Evolutionary conservation across 768 basidiomycete genomes (phyloP).

Genomic region (Lepiota brunneoincarnata): DNA sequence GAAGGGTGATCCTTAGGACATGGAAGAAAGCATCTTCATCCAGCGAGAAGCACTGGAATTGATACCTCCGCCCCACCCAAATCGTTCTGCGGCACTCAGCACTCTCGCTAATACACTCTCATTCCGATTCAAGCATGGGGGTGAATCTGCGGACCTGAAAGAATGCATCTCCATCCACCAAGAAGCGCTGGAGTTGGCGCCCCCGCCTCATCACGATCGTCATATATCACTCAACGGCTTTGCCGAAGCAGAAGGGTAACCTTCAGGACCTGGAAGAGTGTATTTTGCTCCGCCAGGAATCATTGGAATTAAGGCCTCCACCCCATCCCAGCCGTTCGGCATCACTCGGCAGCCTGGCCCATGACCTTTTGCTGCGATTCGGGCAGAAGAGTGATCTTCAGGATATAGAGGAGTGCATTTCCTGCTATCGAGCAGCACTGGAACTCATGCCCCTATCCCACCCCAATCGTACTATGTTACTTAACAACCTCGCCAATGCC

Average conservation of each 20-base stretch:
- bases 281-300: too few relatives aligned
- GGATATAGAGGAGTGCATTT: neutral
- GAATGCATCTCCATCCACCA: slow-evolving; percentile 12
- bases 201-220: slow-evolving; percentile 4
- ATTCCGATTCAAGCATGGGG: slow-evolving; percentile 1
- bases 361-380: neutral
- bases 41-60: slow-evolving; percentile 13
- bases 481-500: neutral
- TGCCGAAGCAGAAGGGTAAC: neutral
- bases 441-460: neutral
- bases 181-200: slow-evolving; percentile 5
- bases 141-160: slow-evolving; percentile 5
- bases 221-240: slow-evolving; percentile 10
- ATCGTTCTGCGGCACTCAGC: slow-evolving; percentile 10
- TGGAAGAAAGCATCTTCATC: slow-evolving; percentile 17
- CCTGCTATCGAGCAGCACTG: neutral
- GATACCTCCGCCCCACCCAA: slow-evolving; percentile 12
- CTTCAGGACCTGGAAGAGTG: neutral
- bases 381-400: neutral
- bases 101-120: slow-evolving; percentile 9
- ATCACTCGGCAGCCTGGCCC: neutral
- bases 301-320: neutral
- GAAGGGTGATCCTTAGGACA: slow-evolving; percentile 2
- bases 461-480: neutral
- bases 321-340: neutral